Evolutionary conservation across 495 filamentous ascomycete species (phyloP).

Genomic region (Aspergillus sclerotiicarbonarius): DNA sequence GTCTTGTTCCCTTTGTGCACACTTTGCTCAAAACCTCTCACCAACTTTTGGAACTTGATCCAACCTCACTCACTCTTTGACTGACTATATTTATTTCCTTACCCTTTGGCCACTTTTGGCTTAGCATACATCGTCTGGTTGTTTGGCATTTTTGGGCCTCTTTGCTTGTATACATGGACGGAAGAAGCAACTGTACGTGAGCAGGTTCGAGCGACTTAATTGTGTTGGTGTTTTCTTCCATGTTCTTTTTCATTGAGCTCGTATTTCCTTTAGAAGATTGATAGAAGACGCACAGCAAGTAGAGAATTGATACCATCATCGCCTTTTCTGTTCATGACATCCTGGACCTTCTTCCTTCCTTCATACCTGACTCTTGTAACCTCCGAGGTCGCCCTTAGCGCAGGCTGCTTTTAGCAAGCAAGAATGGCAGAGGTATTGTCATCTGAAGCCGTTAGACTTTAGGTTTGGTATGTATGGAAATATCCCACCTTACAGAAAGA

Average conservation of each 20-base stretch:
- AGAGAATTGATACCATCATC: conserved; percentile 28
- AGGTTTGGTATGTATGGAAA: no score
- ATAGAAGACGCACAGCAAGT: conserved; percentile 24
- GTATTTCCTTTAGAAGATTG: conserved; percentile 18
- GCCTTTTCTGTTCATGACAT: not conserved
- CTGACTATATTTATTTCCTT: conserved; percentile 10
- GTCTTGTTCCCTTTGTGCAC: conserved; percentile 16
- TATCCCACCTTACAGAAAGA: no score
- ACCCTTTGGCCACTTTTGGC: conserved; percentile 20
- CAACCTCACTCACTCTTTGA: conserved; percentile 1
- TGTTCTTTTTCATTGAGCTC: not conserved
- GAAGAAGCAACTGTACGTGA: conserved; percentile 17
- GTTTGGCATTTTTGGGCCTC: conserved; percentile 6
- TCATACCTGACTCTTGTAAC: not conserved
- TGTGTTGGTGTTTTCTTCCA: conserved; percentile 12
- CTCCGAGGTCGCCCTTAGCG: no score
- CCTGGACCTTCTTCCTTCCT: not conserved
- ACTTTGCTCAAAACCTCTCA: conserved; percentile 1
- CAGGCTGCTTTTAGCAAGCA: no score
- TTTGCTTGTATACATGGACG: conserved; percentile 23
- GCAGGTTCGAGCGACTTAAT: conserved; percentile 24
- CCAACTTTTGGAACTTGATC: conserved; percentile 3
- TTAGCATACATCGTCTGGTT: conserved; percentile 12
- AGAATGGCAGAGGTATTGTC: not conserved
- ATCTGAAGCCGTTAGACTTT: no score